Percentiles rank a stretch among this genome's conserved stretches.
phyloP scores from a whole-genome alignment of 202 grass and related monocot genomes.

The Digitaria exilis region DNA sequence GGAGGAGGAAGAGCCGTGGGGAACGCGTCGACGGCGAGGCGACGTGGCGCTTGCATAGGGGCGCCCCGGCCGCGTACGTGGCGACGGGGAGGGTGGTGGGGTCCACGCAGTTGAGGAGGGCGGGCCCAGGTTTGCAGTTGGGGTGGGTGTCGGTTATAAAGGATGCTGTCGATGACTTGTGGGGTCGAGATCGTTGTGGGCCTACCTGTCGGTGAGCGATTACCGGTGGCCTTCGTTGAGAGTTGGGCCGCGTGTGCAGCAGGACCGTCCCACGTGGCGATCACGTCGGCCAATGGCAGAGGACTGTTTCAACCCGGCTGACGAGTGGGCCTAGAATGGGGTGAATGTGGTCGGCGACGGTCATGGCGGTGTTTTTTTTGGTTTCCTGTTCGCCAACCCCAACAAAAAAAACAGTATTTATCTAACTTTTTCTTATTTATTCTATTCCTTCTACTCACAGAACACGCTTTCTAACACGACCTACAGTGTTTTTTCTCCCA shows the following conservation, averaged over 20 bases:
- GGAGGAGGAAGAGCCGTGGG: constrained; percentile 28
- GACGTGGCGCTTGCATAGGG: constrained; percentile 47
- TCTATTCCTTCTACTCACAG: too few relatives aligned
- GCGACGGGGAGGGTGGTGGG: constrained; percentile 3
- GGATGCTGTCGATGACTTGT: not conserved
- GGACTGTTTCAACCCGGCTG: not conserved
- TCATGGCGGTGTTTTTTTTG: too few relatives aligned
- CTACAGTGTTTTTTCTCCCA: too few relatives aligned
- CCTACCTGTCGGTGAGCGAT: not conserved
- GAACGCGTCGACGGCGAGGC: constrained; percentile 31
- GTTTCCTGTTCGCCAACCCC: too few relatives aligned
- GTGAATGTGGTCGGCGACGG: not conserved
- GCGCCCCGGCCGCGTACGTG: constrained; percentile 29
- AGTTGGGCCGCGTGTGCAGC: not conserved
- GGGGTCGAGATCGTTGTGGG: not conserved
- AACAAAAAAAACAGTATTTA: too few relatives aligned
- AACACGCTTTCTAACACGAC: too few relatives aligned
- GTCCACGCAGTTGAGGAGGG: constrained; percentile 26
- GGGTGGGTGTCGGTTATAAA: not conserved
- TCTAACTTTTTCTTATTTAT: too few relatives aligned
- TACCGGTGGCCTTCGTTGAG: not conserved
- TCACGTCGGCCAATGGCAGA: not conserved
- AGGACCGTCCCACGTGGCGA: constrained; percentile 22
- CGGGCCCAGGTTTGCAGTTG: constrained; percentile 1
- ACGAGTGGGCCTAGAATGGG: not conserved